phyloP scores from a whole-genome alignment of 2,329 filamentous ascomycete species.

The Lasiodiplodia sp. region DNA sequence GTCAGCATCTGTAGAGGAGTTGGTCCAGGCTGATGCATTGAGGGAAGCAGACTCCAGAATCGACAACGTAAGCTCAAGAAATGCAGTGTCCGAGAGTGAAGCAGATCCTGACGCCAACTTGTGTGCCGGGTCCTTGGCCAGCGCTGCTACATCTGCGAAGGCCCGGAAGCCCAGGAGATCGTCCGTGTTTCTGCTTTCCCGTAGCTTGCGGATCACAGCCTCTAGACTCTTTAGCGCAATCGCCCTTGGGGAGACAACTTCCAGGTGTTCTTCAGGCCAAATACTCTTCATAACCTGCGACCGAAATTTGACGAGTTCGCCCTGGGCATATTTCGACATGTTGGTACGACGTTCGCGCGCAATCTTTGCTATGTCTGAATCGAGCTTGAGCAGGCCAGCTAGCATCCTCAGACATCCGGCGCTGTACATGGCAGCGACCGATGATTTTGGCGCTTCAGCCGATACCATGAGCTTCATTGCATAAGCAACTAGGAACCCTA shows the following conservation, averaged over 20 bases:
- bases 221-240: conserved; percentile 71
- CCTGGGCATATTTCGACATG: conserved; percentile 70
- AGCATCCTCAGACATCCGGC: conserved; percentile 65
- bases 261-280: conserved; percentile 65
- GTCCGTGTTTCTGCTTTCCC: conserved; percentile 56
- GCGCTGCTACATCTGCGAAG: conserved; percentile 51
- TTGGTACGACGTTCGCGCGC: conserved; percentile 71
- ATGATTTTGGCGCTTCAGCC: conserved; percentile 66
- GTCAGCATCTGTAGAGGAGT: conserved; percentile 47
- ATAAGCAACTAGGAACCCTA: conserved; percentile 68
- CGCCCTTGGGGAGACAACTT: conserved; percentile 66
- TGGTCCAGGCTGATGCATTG: conserved; percentile 18
- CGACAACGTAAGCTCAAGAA: conserved; percentile 54
- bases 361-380: conserved; percentile 66
- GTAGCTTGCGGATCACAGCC: conserved; percentile 60
- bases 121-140: conserved; percentile 41
- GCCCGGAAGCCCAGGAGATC: conserved; percentile 53
- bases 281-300: conserved; percentile 59
- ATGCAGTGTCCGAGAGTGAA: conserved; percentile 34
- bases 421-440: conserved; percentile 63
- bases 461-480: conserved; percentile 69
- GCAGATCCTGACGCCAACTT: conserved; percentile 12
- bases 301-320: conserved; percentile 63
- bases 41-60: conserved; percentile 58
- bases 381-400: conserved; percentile 59